phyloP scores from a whole-genome alignment of 1,139 yeast species.

The Blastobotrys aristatus region DNA sequence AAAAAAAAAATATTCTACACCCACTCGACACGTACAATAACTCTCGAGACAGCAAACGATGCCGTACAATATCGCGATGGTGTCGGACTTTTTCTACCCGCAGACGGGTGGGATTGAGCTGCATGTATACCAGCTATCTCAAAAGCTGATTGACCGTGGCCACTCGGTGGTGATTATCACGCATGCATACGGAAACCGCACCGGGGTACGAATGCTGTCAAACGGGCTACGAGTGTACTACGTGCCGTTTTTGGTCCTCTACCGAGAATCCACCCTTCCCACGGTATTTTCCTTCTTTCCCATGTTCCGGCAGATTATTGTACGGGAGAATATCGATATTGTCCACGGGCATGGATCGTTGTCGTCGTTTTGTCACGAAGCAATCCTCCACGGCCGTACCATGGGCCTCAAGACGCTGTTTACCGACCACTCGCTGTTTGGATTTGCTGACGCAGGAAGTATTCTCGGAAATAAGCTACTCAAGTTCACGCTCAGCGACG shows the following conservation, averaged over 20 bases:
- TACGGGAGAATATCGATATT: conserved; percentile 79
- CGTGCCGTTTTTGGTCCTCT: conserved; percentile 73
- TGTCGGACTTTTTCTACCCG: conserved; percentile 95
- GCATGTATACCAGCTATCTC: conserved; percentile 81
- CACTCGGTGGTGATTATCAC: conserved; percentile 90
- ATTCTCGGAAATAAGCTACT: conserved; percentile 82
- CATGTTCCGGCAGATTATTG: conserved; percentile 71
- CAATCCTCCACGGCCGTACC: conserved; percentile 81
- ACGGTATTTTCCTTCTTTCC: conserved; percentile 88
- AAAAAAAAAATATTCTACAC: too few species aligned
- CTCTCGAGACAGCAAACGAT: too few species aligned
- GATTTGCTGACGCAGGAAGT: conserved; percentile 81
- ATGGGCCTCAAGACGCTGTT: conserved; percentile 91
- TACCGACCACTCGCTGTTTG: conserved; percentile 94
- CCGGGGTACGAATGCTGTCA: conserved; percentile 75
- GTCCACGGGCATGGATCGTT: conserved; percentile 95
- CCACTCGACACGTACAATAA: too few species aligned
- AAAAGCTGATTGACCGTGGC: conserved; percentile 74
- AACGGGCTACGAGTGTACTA: conserved; percentile 93
- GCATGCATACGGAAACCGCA: conserved; percentile 78
- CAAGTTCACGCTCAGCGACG: conserved; percentile 77
- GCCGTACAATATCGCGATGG: conserved; percentile 45
- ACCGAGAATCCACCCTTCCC: conserved; percentile 82
- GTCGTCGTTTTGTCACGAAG: conserved; percentile 83
- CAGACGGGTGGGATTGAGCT: conserved; percentile 98